Percentiles rank a stretch among this genome's conserved stretches.
Evolutionary conservation across 257 asterid species (phyloP).

Genomic region (Nicotiana sylvestris): DNA sequence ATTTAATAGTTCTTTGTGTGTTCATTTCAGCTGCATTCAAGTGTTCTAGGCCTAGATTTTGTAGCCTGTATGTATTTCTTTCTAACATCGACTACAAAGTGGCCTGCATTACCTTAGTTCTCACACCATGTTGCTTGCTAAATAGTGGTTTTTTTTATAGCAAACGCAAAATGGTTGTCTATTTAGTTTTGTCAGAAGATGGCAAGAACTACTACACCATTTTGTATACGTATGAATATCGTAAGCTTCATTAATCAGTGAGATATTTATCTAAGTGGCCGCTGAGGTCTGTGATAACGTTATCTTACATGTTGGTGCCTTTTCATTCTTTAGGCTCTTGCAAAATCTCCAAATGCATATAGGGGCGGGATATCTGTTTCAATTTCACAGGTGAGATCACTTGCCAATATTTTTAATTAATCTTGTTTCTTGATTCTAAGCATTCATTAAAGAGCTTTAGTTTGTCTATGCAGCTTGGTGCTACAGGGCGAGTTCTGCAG

Average conservation of each 20-base stretch:
- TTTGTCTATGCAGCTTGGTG: conserved; percentile 31
- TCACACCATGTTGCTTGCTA: background rate
- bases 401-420: conserved; percentile 2
- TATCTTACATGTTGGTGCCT: background rate
- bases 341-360: conserved; percentile 47
- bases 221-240: background rate
- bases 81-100: background rate
- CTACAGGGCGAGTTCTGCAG: conserved; percentile 57
- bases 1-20: background rate
- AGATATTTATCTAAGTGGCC: background rate
- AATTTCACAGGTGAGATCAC: conserved; percentile 57
- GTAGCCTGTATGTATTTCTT: background rate
- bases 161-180: background rate
- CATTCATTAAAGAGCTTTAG: conserved; percentile 4
- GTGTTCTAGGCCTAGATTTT: background rate
- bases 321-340: background rate
- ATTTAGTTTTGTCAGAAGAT: background rate
- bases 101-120: background rate
- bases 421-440: conserved; percentile 19
- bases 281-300: background rate
- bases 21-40: background rate
- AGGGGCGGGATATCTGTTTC: conserved; percentile 56
- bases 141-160: background rate
- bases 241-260: background rate
- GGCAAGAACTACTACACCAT: background rate